A percentile compares a stretch with the other conserved stretches of the same genome.
Evolutionary conservation across 441 rosid genomes (phyloP).

Genomic region (Croton setiger): DNA sequence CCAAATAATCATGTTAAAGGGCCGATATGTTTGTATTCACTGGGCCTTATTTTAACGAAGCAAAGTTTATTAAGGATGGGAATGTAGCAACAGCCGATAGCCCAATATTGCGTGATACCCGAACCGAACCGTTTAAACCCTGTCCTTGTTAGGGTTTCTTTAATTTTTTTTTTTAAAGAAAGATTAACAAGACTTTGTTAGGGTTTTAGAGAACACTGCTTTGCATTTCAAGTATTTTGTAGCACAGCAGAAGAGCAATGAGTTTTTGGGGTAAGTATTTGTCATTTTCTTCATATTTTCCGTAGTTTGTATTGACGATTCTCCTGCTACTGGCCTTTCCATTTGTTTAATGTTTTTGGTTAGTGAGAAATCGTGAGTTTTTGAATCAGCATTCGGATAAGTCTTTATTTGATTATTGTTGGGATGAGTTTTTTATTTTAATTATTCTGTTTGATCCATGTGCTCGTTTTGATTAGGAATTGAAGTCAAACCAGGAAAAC

Average conservation of each 20-base stretch:
- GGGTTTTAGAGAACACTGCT: conserved; percentile 28
- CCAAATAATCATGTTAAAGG: background rate
- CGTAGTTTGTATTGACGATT: background rate
- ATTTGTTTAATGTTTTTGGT: conserved; percentile 12
- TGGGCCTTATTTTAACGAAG: no score
- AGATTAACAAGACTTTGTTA: background rate
- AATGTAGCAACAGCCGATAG: background rate
- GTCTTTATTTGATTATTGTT: background rate
- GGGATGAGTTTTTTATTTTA: background rate
- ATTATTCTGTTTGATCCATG: conserved; percentile 1
- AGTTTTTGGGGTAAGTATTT: conserved; percentile 78
- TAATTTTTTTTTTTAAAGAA: conserved; percentile 8
- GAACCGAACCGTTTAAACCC: no score
- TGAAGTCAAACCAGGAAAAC: conserved; percentile 85
- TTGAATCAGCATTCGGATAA: background rate
- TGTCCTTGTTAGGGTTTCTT: conserved; percentile 26
- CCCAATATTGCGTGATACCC: background rate
- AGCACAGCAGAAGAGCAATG: conserved; percentile 36
- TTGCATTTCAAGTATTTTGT: conserved; percentile 13
- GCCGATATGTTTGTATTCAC: background rate
- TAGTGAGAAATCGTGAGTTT: background rate
- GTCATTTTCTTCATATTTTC: background rate
- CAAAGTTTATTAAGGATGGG: background rate
- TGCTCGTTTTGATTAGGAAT: conserved; percentile 41
- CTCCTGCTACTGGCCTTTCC: background rate